These are phyloP conservation scores for Carex kokanica DNA, from an alignment of 176 grass and related monocot genomes.

Conservation along the genomic window DNA sequence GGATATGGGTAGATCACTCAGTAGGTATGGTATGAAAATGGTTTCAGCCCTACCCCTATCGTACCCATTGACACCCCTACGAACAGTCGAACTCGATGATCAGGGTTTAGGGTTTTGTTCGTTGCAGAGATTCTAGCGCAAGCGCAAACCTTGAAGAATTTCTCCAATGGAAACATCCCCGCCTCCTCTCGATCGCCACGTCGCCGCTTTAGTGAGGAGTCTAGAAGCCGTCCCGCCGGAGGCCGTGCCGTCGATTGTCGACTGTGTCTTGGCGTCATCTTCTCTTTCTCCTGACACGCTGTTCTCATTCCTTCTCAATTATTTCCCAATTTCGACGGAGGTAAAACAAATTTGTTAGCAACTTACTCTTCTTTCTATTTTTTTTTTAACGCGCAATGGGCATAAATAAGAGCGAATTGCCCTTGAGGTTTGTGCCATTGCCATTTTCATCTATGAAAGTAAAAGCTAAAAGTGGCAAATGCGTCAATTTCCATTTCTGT, in stretches of 20 bases:
- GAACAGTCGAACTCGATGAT: background rate
- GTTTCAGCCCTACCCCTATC: no score
- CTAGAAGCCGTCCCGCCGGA: conserved; percentile 40
- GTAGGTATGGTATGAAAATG: no score
- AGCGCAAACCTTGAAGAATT: background rate
- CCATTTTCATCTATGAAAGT: background rate
- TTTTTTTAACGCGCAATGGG: background rate
- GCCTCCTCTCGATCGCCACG: conserved; percentile 19
- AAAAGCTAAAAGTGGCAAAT: background rate
- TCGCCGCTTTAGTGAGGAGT: conserved; percentile 55
- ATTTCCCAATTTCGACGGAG: conserved; percentile 31
- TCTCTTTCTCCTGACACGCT: conserved; percentile 39
- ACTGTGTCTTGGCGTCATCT: conserved; percentile 71
- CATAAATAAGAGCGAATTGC: background rate
- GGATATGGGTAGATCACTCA: no score
- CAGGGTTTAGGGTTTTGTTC: conserved; percentile 29
- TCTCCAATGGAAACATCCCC: conserved; percentile 12
- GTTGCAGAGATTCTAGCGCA: background rate
- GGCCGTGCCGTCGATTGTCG: conserved; percentile 57
- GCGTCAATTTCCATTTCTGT: background rate
- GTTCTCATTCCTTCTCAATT: conserved; percentile 64
- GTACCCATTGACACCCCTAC: no score
- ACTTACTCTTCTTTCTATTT: background rate
- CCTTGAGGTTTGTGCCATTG: background rate
- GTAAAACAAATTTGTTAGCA: conserved; percentile 16